Percentiles rank a stretch among this genome's conserved stretches.
phyloP scores from a whole-genome alignment of 2,329 filamentous ascomycete species.

The Plectosphaerella plurivora region DNA sequence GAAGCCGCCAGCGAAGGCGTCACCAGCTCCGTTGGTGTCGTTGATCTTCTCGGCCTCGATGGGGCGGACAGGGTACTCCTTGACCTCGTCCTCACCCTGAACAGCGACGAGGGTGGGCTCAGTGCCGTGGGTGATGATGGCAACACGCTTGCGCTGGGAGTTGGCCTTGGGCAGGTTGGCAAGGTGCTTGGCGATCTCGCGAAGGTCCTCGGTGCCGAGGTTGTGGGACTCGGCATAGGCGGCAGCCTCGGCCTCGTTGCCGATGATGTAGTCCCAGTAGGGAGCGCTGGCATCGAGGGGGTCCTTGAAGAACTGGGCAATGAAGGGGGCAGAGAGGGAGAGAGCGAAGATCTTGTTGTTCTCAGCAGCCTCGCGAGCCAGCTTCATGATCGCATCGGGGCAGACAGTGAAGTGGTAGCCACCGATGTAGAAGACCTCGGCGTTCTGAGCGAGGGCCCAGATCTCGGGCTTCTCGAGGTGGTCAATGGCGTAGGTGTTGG shows the following conservation, averaged over 20 bases:
- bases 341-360: slow-evolving; percentile 91
- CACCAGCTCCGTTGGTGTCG: slow-evolving; percentile 95
- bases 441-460: slow-evolving; percentile 87
- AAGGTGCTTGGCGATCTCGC: slow-evolving; percentile 79
- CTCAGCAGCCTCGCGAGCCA: slow-evolving; percentile 83
- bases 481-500: slow-evolving; percentile 94
- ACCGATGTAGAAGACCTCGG: slow-evolving; percentile 86
- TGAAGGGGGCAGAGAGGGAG: slow-evolving; percentile 92
- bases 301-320: slow-evolving; percentile 97
- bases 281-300: slow-evolving; percentile 78
- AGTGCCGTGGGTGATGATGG: slow-evolving; percentile 93
- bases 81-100: slow-evolving; percentile 64
- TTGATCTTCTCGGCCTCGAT: slow-evolving; percentile 77
- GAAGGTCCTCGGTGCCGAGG: slow-evolving; percentile 70
- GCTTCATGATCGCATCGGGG: slow-evolving; percentile 81
- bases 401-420: slow-evolving; percentile 98
- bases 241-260: slow-evolving; percentile 92
- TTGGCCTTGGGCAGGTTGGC: slow-evolving; percentile 93
- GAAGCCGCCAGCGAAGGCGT: slow-evolving; percentile 95
- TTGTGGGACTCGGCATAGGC: slow-evolving; percentile 81
- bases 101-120: slow-evolving; percentile 82
- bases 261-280: slow-evolving; percentile 95
- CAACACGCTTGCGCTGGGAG: slow-evolving; percentile 73
- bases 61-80: slow-evolving; percentile 75
- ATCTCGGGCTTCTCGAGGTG: slow-evolving; percentile 88